Evolutionary conservation across 2,329 filamentous ascomycete genomes (phyloP), one percentile per base, ranked within the genome.

Genomic region (Cephalotrichum gorgonifer): DNA sequence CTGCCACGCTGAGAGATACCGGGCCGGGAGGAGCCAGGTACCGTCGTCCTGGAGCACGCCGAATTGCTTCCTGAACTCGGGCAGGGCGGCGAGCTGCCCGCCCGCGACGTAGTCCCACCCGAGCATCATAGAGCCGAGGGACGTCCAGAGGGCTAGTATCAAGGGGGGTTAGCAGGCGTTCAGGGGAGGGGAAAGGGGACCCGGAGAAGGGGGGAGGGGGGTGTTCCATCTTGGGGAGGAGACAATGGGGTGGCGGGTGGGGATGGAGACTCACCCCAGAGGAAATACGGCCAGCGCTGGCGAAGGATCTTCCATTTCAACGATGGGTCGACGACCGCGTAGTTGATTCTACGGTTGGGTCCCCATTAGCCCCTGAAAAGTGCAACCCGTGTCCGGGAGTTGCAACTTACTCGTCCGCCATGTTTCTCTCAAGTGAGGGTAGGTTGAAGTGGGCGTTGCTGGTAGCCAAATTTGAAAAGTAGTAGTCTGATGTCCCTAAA

Each of bases 251-350:
- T n/a, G n/a, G n/a, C n/a, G n/a, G n/a, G n/a, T n/a, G n/a, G n/a
- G n/a, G n/a, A n/a, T n/a, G n/a, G n/a, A n/a, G n/a, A n/a, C n/a
- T n/a, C 20, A 38, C 33, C 12, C 33, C 33, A 62, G 17, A 60
- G 51, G 17, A 50, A 51, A 50, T 56, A 61, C 22, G 52, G 54
- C 50, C 43, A 54, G 23, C 60, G 56, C 14, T 48, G 44, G 41
- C 41, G 52, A 17, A 62, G 56, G 35, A 62, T 62, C 31, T 50
- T 53, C 60, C 60, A 62, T 56, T 58, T 60, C 6, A 58, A 51
- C 45, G 47, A 27, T 4, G 55, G 33, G 14, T 38, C n/a, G n/a
- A 38, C 33, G 6, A n/a, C n/a, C 4, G 33, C 12, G 20, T 38
- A 38, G 54, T 49, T 62, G 46, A 38, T n/a, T 14, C 33, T 38